phyloP scores from a whole-genome alignment of 2,329 filamentous ascomycete genomes.

The Graphilbum ipis-grandicollis region DNA sequence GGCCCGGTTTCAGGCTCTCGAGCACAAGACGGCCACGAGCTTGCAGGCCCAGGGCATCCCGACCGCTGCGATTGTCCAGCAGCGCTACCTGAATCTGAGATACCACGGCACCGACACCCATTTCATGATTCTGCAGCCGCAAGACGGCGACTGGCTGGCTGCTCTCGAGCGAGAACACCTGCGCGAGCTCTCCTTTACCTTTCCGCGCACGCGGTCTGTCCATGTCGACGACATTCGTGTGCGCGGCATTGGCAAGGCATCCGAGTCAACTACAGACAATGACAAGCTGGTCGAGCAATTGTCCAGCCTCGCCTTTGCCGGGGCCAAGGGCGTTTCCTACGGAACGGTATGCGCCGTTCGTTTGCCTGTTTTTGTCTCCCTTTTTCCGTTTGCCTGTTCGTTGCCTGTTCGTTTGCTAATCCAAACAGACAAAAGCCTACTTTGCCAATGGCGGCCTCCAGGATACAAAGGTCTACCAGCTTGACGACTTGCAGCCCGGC shows the following conservation, averaged over 20 bases:
- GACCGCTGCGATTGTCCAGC: constrained; percentile 57
- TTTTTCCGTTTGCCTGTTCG: too few species aligned
- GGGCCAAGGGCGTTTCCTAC: not conserved
- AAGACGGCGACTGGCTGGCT: constrained; percentile 52
- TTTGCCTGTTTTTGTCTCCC: too few species aligned
- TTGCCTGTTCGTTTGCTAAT: too few species aligned
- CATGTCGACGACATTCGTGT: constrained; percentile 83
- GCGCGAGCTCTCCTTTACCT: constrained; percentile 81
- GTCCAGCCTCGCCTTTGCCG: constrained; percentile 37
- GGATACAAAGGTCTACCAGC: constrained; percentile 66
- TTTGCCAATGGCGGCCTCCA: constrained; percentile 58
- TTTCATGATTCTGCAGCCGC: constrained; percentile 70
- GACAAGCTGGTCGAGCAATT: constrained; percentile 75
- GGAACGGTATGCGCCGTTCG: not conserved
- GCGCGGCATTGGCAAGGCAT: constrained; percentile 50
- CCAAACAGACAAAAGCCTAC: constrained; percentile 46
- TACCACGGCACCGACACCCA: constrained; percentile 83
- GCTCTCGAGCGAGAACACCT: constrained; percentile 76
- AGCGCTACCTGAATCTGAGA: constrained; percentile 85
- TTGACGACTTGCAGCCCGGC: constrained; percentile 55
- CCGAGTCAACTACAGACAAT: constrained; percentile 59
- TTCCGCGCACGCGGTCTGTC: constrained; percentile 58
- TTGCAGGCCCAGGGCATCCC: constrained; percentile 64
- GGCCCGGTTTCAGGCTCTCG: constrained; percentile 20
- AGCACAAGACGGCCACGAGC: constrained; percentile 42